These are phyloP conservation scores for Hamamelis virginiana DNA, from an alignment of 164 flowering plant genomes.

Conservation along the genomic window DNA sequence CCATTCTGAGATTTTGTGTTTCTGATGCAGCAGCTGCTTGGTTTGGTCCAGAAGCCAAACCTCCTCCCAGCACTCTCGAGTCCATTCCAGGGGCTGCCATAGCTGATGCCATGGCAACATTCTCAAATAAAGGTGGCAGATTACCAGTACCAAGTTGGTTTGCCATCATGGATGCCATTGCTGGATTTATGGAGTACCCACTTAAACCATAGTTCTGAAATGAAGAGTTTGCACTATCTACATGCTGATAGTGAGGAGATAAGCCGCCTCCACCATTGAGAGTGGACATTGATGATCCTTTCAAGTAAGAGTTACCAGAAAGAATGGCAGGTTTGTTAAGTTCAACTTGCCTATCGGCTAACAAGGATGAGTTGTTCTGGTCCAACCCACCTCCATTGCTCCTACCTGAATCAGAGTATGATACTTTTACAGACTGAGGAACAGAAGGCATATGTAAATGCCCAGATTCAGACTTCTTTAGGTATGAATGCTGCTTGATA, in stretches of 20 bases:
- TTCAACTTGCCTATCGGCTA: conserved; percentile 35
- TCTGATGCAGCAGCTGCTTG: conserved; percentile 33
- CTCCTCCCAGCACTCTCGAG: conserved; percentile 46
- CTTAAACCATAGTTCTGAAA: conserved; percentile 44
- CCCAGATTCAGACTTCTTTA: conserved; percentile 44
- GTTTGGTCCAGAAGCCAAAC: conserved; percentile 35
- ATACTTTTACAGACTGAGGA: conserved; percentile 26
- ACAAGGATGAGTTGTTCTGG: conserved; percentile 24
- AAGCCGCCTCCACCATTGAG: conserved; percentile 36
- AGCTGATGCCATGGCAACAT: conserved; percentile 57
- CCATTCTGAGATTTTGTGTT: conserved; percentile 43
- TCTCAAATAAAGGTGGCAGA: conserved; percentile 62
- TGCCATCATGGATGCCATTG: conserved; percentile 45
- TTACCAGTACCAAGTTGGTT: conserved; percentile 50
- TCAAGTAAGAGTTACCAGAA: conserved; percentile 35
- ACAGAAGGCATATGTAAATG: conserved; percentile 32
- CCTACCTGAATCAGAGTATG: conserved; percentile 26
- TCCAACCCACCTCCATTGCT: conserved; percentile 34
- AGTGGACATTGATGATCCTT: conserved; percentile 40
- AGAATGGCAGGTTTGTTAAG: conserved; percentile 31
- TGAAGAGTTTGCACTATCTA: conserved; percentile 39
- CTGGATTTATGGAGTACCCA: conserved; percentile 45
- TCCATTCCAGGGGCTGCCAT: conserved; percentile 52
- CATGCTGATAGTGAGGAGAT: conserved; percentile 47
- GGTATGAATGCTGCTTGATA: conserved; percentile 34